phyloP scores from a whole-genome alignment of 345 rosid genomes.

The Syzygium aqueum region DNA sequence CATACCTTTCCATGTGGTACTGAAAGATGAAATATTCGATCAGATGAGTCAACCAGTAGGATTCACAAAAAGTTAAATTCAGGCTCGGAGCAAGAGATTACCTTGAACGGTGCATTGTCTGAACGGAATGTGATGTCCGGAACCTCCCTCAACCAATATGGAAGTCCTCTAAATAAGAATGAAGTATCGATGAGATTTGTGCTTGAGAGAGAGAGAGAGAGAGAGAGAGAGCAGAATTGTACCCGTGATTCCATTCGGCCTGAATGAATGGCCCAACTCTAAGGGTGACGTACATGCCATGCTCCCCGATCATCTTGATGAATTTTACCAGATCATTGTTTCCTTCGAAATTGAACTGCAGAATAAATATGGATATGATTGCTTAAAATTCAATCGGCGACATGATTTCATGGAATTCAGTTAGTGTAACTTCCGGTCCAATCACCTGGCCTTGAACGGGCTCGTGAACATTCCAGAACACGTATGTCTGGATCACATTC shows the following conservation, averaged over 20 bases:
- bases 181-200: not conserved
- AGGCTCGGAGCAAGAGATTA: not conserved
- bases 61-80: not conserved
- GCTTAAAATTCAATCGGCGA: not conserved
- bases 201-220: not conserved
- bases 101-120: conserved; percentile 48
- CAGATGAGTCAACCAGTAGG: not conserved
- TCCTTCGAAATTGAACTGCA: conserved; percentile 50
- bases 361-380: not conserved
- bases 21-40: not conserved
- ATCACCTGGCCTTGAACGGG: conserved; percentile 37
- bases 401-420: not conserved
- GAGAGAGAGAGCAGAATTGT: not conserved
- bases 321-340: conserved; percentile 34
- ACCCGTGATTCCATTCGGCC: conserved; percentile 74
- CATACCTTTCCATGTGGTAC: conserved; percentile 26
- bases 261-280: conserved; percentile 58
- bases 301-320: conserved; percentile 26
- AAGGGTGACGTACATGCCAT: conserved; percentile 41
- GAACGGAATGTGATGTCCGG: conserved; percentile 45
- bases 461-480: conserved; percentile 62
- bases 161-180: conserved; percentile 29
- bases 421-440: not conserved
- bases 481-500: conserved; percentile 49
- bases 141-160: conserved; percentile 50